Evolutionary conservation across 1,139 yeast species (phyloP), one percentile per base, ranked within the genome.

Genomic region (Lodderomyces jiufengensis): DNA sequence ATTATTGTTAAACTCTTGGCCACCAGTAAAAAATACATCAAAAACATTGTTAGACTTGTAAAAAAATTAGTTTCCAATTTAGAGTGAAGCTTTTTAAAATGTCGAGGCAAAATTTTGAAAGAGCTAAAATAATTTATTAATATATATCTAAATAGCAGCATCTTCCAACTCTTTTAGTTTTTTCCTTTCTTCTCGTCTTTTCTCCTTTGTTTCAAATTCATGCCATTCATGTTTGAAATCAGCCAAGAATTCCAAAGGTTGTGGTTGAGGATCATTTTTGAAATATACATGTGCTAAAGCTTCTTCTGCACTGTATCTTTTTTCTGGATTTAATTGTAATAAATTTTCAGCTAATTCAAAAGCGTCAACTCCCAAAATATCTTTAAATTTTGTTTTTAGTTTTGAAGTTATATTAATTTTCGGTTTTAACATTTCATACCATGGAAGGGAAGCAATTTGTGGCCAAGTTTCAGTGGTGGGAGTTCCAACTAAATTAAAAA

Each of bases 151-250:
- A 5, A 5, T 18, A 29, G 39, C 43, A 16, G 45, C 42, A 27
- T 41, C 47, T 32, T 44, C 49, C 34, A 60, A 70, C 6, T 66
- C 73, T 41, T 66, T 69, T 13, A 66, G 34, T 39, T 70, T 52
- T 41, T 68, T 68, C 30, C 80, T 68, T 54, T 76, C 78, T 50
- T 73, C 80, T 47, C 85, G 71, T 51, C 94, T 69, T 50, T 86
- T 77, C 61, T 80, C 82, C 59, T 92, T 88, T 4, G 96, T 95
- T 54, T 92, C 98, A 57, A 84, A 90, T 54, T 92, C 98, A 55
- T 92, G 98, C 95, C 97, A 90, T 57, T 94, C 97, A 2, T 88
- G 88, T 38, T 73, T 71, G 28, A 81, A 63, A 11, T 72, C 76
- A 33, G 71, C 65, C 46, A 82, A 63, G 40, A 80, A 71, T 10